These are phyloP conservation scores for Lizonia empirigonia DNA, from an alignment of 2,329 filamentous ascomycete species.

Conservation along the genomic window DNA sequence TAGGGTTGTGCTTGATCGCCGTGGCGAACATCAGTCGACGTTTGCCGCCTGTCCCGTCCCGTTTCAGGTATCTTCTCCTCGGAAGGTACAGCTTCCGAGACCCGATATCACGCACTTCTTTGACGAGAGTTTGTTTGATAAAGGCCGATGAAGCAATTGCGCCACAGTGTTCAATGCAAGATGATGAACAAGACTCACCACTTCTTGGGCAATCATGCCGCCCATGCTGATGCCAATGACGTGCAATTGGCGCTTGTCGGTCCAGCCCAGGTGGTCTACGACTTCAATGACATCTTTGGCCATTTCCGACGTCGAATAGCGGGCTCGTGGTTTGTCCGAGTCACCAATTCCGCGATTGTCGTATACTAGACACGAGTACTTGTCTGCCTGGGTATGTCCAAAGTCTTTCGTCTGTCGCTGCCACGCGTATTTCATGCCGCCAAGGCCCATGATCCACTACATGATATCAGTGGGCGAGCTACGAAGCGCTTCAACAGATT, in stretches of 20 bases:
- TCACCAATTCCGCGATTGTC: conserved; percentile 87
- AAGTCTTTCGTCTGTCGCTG: conserved; percentile 85
- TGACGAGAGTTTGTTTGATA: not conserved
- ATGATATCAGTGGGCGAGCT: conserved; percentile 20
- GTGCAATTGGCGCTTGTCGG: conserved; percentile 63
- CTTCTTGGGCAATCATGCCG: conserved; percentile 90
- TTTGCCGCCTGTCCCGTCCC: conserved; percentile 23
- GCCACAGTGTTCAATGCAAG: conserved; percentile 13
- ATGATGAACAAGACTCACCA: conserved; percentile 54
- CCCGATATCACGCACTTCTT: not conserved
- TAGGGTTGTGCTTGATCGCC: conserved; percentile 32
- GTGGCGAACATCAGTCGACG: conserved; percentile 9
- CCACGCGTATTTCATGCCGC: conserved; percentile 71
- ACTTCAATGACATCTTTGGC: conserved; percentile 77
- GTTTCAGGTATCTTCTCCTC: conserved; percentile 21
- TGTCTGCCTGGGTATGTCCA: conserved; percentile 69
- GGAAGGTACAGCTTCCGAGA: conserved; percentile 37
- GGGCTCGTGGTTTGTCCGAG: conserved; percentile 75
- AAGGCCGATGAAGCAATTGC: not conserved
- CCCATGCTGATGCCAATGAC: conserved; percentile 82
- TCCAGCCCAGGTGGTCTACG: conserved; percentile 72
- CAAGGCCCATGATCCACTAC: conserved; percentile 82
- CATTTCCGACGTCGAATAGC: conserved; percentile 86
- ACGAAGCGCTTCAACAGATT: not conserved
- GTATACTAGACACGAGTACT: conserved; percentile 75